Evolutionary conservation across 345 rosid species (phyloP), one percentile per base, ranked within the genome.

Genomic region (Abelmoschus esculentus): DNA sequence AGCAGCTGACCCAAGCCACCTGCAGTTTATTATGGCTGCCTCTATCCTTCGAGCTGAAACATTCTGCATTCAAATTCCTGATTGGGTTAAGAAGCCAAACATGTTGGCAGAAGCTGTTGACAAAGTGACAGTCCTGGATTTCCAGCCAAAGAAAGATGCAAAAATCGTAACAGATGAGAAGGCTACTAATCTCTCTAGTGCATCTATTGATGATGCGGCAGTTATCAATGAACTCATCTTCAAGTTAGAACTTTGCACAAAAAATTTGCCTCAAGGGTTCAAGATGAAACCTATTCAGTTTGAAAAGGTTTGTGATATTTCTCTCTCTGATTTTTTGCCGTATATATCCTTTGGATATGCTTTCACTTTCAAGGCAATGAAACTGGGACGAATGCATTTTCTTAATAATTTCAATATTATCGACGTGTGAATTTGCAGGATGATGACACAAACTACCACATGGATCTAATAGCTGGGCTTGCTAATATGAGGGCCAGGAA

Each of bases 401-500:
- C 15, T 1, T 36, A 46, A 46, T 22, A 13, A 3, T 29, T 13
- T 64, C 32, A 54, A 44, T 26, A 44, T 26, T 46, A 38, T 29
- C 53, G 29, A 66, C 61, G 36, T 50, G 54, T 38, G 40, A 72
- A 12, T 76, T 15, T 71, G 70, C 83, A 96, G 99, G 99, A 96
- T 72, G 98, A 96, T 67, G 97, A 96, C 69, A 86, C 96, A 46
- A 96, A 96, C 83, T 92, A 87, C 76, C 99, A 96, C 81, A 92
- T 96, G 98, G 99, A 96, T 81, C 59, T 92, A 82, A 96, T 95
- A 57, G 93, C 98, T 61, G 99, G 86, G 58, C 90, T 96, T 46
- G 99, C 99, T 2, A 42, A 96, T 86, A 96, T 96, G 99, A 92
- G 99, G 83, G 99, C 99, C 52, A 92, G 97, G 72, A 96, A 96